These are phyloP conservation scores for Volvox africanus DNA, from an alignment of 139 green algal genomes.

Conservation along the genomic window DNA sequence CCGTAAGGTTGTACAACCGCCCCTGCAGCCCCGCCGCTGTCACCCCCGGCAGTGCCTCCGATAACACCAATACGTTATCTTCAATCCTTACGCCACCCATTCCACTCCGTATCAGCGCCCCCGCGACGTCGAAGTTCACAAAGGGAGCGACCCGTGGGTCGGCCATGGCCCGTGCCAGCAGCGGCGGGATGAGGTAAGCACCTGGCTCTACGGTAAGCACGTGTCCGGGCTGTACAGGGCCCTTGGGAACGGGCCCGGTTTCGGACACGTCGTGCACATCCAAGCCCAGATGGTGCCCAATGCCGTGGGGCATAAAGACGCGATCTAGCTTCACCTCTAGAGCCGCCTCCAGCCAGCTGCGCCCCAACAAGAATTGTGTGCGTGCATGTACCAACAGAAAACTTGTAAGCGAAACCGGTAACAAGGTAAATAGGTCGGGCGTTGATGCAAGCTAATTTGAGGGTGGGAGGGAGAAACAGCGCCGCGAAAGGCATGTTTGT, in stretches of 20 bases:
- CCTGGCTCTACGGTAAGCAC: conserved; percentile 70
- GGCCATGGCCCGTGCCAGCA: conserved; percentile 13
- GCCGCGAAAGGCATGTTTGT: too few species aligned
- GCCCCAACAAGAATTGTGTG: too few species aligned
- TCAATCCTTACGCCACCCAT: conserved; percentile 64
- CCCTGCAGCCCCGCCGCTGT: background rate
- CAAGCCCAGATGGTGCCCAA: conserved; percentile 65
- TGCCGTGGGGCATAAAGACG: conserved; percentile 69
- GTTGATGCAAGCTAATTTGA: too few species aligned
- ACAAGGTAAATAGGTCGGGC: too few species aligned
- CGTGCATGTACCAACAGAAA: too few species aligned
- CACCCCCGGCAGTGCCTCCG: background rate
- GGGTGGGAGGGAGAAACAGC: too few species aligned
- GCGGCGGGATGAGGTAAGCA: conserved; percentile 34
- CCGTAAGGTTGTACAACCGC: conserved; percentile 45
- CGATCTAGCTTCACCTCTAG: conserved; percentile 38
- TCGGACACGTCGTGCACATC: conserved; percentile 66
- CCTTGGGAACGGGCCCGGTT: conserved; percentile 26
- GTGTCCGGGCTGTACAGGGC: conserved; percentile 49
- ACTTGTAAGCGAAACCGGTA: too few species aligned
- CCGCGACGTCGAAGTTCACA: conserved; percentile 33
- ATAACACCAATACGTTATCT: conserved; percentile 53
- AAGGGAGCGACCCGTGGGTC: conserved; percentile 33
- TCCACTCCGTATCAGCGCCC: background rate
- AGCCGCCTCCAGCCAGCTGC: conserved; percentile 20